Evolutionary conservation across 2,329 filamentous ascomycete species (phyloP), one percentile per base, ranked within the genome.

Genomic region (Cladophialophora immunda): DNA sequence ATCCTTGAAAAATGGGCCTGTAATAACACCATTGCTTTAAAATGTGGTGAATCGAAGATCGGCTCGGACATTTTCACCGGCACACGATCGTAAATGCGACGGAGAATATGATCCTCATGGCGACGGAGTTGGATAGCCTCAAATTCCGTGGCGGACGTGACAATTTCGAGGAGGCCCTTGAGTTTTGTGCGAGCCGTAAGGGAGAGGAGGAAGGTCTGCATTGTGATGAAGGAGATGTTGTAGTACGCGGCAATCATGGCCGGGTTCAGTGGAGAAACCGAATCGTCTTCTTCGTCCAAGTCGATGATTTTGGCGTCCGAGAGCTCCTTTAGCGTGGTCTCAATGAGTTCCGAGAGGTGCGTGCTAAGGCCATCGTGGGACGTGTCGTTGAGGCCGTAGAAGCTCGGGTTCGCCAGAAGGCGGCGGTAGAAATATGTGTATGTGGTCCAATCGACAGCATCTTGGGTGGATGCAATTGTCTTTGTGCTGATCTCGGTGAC

Each of bases 201-300:
- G 15, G 95, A 99, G 64, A 99, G 85, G 59, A 99, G 84, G 85
- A 99, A 94, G 0, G 95, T 99, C 81, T 99, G 94, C 94, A 99
- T 99, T 2, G 95, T 99, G 78, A 97, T 92, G 81, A 97, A 98
- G 5, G 94, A 97, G 76, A 99, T 97, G 80, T 97, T 98, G 86
- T 99, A 99, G 84, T 99, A 98, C 1, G 95, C 93, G 9, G 92
- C 93, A 76, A 99, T 98, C 92, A 97, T 97, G 72, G 95, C 95
- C 2, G 94, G 92, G 78, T 99, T 98, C 74, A 97, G 87, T 15
- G 95, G 94, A 19, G 91, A 87, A 53, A 98, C 90, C 0, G 89
- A 90, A 74, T 97, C 94, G 76, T 98, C 94, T 58, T 96, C 93
- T 76, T 97, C 94, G 71, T 98, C 94, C 57, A 97, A 87, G 73